Conservation (phyloP, 1,139 yeast species). For the Taphrina deformans region DNA sequence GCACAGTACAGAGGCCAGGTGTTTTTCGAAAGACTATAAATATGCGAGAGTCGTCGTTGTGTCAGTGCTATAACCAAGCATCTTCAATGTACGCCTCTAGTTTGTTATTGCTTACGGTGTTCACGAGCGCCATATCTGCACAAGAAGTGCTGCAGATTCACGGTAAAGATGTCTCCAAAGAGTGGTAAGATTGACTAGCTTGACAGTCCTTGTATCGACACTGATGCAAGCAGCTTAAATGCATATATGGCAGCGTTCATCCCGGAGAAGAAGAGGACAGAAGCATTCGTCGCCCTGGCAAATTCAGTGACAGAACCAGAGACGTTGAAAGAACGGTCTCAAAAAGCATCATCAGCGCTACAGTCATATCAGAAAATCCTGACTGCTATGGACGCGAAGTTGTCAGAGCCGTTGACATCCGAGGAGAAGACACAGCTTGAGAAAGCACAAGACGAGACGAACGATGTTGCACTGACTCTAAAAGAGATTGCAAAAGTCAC, state of each 20-base stretch:
- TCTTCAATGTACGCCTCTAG: neutral
- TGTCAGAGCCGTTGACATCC: slow-evolving; percentile 6
- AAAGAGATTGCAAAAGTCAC: neutral
- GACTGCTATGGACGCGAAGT: slow-evolving; percentile 3
- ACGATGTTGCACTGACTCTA: slow-evolving; percentile 4
- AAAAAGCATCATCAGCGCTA: slow-evolving; percentile 10
- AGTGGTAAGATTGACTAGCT: neutral
- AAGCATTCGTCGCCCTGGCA: slow-evolving; percentile 1
- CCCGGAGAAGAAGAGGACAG: slow-evolving; percentile 12
- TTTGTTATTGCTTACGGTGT: neutral
- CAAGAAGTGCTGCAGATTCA: slow-evolving; percentile 14
- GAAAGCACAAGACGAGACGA: slow-evolving; percentile 8
- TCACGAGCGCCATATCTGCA: slow-evolving; percentile 1
- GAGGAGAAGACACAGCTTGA: slow-evolving; percentile 2
- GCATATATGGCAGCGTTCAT: slow-evolving; percentile 19
- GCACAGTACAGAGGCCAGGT: too few relatives aligned
- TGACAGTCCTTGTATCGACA: neutral
- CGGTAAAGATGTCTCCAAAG: slow-evolving; percentile 24
- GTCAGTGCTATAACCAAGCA: too few relatives aligned
- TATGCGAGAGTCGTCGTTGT: too few relatives aligned
- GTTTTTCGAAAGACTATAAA: too few relatives aligned
- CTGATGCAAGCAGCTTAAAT: neutral
- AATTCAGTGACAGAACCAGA: slow-evolving; percentile 6
- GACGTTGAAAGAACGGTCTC: neutral
- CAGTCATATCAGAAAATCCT: slow-evolving; percentile 11